phyloP scores from a whole-genome alignment of 2,329 filamentous ascomycete species.

The Raffaelea ambrosiae region DNA sequence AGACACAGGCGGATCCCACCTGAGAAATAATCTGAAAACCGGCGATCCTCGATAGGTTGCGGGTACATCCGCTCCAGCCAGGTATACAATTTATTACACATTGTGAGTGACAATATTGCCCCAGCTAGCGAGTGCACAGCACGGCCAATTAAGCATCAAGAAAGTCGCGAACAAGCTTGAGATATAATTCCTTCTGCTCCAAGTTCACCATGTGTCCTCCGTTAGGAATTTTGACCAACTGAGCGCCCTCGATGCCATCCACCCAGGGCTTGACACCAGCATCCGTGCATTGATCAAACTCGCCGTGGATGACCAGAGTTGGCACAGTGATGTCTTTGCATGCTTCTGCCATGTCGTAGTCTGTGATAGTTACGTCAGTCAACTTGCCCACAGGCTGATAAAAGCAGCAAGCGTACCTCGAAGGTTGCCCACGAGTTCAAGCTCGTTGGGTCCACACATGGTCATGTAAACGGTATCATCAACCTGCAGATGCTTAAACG shows the following conservation, averaged over 20 bases:
- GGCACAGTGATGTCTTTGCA: slow-evolving; percentile 20
- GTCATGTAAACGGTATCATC: background rate
- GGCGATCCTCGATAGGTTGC: too few species aligned
- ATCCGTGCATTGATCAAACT: slow-evolving; percentile 25
- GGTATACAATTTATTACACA: too few species aligned
- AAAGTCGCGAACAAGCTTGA: too few species aligned
- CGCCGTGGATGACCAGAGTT: slow-evolving; percentile 26
- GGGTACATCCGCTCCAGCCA: too few species aligned
- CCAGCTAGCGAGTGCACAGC: too few species aligned
- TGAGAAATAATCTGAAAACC: too few species aligned
- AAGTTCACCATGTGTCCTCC: slow-evolving; percentile 25
- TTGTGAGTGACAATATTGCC: too few species aligned
- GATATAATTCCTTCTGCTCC: too few species aligned
- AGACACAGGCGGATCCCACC: too few species aligned
- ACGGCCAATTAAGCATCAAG: too few species aligned
- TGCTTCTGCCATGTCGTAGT: slow-evolving; percentile 18
- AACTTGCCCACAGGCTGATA: background rate
- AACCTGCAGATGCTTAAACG: slow-evolving; percentile 3
- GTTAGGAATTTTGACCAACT: slow-evolving; percentile 26
- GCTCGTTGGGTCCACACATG: background rate
- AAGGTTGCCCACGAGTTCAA: background rate
- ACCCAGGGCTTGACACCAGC: slow-evolving; percentile 25
- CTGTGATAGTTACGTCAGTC: slow-evolving; percentile 4
- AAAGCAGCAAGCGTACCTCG: background rate
- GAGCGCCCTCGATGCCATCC: slow-evolving; percentile 23